Conservation (phyloP, 2,329 filamentous ascomycete species). For the Talaromyces sp. region DNA sequence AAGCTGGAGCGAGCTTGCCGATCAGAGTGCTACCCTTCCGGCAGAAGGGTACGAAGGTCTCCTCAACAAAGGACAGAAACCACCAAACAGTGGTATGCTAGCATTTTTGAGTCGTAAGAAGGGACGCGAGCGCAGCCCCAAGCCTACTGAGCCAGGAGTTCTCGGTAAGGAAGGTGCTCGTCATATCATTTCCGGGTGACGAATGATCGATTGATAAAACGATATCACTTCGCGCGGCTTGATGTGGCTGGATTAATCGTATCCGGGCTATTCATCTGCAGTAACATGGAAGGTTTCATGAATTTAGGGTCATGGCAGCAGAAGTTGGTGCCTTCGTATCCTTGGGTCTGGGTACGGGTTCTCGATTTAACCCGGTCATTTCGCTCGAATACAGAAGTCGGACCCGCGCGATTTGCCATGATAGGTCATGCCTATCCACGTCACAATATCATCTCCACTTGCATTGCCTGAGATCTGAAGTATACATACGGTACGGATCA, state of each 20-base stretch:
- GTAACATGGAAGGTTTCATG: neutral
- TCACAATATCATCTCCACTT: conserved; percentile 2
- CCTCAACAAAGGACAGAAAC: conserved; percentile 45
- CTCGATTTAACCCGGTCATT: neutral
- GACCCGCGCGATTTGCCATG: neutral
- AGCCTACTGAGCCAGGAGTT: conserved; percentile 89
- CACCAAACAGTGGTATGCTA: conserved; percentile 69
- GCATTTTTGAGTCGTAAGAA: conserved; percentile 87
- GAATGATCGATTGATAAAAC: neutral
- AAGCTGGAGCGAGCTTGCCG: conserved; percentile 86
- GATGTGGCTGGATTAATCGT: neutral
- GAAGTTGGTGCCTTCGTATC: neutral
- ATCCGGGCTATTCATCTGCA: neutral
- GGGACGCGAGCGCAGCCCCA: conserved; percentile 84
- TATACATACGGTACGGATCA: neutral
- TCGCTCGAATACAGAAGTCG: neutral
- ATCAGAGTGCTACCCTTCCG: conserved; percentile 73
- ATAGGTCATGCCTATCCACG: neutral
- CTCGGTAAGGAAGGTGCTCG: conserved; percentile 91
- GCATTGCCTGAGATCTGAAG: neutral
- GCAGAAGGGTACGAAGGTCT: conserved; percentile 56
- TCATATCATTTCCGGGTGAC: conserved; percentile 61
- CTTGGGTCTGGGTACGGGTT: neutral
- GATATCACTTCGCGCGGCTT: neutral
- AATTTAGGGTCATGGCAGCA: neutral